Conservation (phyloP, 345 rosid species). For the Cardamine resedifolia region DNA sequence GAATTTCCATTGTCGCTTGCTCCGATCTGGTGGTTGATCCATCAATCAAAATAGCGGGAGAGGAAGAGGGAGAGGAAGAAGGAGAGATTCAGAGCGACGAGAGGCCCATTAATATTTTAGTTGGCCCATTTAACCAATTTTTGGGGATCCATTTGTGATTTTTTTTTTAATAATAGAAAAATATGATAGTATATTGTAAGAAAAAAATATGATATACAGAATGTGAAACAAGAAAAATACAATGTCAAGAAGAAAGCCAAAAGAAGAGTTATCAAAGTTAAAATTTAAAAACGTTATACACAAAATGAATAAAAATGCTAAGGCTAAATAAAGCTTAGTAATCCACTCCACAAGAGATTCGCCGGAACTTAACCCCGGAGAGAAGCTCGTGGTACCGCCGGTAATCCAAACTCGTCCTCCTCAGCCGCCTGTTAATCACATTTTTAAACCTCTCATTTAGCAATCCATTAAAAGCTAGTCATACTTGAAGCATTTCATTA, state of each 20-base stretch:
- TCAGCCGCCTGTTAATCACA: constrained; percentile 66
- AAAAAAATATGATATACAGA: background rate
- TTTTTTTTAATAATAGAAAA: background rate
- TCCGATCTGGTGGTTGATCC: constrained; percentile 33
- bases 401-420: constrained; percentile 82
- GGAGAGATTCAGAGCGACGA: constrained; percentile 6
- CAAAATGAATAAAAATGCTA: constrained; percentile 9
- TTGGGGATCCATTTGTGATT: background rate
- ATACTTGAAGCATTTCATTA: background rate
- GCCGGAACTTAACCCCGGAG: constrained; percentile 54
- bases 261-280: background rate
- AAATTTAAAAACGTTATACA: constrained; percentile 16
- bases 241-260: background rate
- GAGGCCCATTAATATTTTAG: background rate
- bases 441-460: constrained; percentile 15
- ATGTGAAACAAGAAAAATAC: background rate
- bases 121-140: constrained; percentile 2
- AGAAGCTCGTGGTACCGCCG: constrained; percentile 85
- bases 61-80: background rate
- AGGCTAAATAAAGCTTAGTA: constrained; percentile 20
- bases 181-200: background rate
- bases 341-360: background rate
- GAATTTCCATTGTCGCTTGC: constrained; percentile 31
- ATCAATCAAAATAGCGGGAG: constrained; percentile 15
- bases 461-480: background rate